A percentile compares a stretch with the other conserved stretches of the same genome.
These are phyloP conservation scores for Eleusine indica DNA, from an alignment of 176 grass and related monocot genomes.

Conservation along the genomic window DNA sequence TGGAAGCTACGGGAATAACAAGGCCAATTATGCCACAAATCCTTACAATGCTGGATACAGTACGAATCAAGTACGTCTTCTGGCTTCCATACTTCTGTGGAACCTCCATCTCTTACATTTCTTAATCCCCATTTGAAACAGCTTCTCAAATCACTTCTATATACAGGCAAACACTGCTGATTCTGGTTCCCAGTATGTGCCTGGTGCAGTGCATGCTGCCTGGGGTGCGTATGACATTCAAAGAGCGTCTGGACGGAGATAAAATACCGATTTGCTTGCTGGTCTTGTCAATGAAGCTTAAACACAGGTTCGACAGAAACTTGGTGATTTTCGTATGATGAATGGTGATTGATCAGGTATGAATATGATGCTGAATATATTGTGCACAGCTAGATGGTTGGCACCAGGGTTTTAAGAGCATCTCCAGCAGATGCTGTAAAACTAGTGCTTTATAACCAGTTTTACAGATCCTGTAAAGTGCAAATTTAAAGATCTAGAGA, in stretches of 20 bases:
- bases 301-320: slow-evolving; percentile 22
- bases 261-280: slow-evolving; percentile 18
- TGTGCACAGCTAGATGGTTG: background rate
- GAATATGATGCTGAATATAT: background rate
- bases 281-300: slow-evolving; percentile 3
- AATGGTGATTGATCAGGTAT: slow-evolving; percentile 16
- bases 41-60: slow-evolving; percentile 57
- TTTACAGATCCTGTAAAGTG: too few species aligned
- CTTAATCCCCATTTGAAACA: slow-evolving; percentile 14
- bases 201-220: slow-evolving; percentile 43
- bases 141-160: slow-evolving; percentile 28
- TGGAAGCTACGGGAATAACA: slow-evolving; percentile 69
- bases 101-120: background rate
- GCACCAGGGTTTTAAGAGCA: too few species aligned
- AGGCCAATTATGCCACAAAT: slow-evolving; percentile 53
- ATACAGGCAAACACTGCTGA: slow-evolving; percentile 54
- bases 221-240: slow-evolving; percentile 65
- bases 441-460: too few species aligned
- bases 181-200: slow-evolving; percentile 53
- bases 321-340: background rate
- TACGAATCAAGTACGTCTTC: slow-evolving; percentile 65
- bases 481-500: too few species aligned
- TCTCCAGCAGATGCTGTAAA: too few species aligned
- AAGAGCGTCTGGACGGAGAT: slow-evolving; percentile 57
- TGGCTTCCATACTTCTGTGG: slow-evolving; percentile 29